phyloP scores from a whole-genome alignment of 768 basidiomycete species.

The Auriscalpium orientale region DNA sequence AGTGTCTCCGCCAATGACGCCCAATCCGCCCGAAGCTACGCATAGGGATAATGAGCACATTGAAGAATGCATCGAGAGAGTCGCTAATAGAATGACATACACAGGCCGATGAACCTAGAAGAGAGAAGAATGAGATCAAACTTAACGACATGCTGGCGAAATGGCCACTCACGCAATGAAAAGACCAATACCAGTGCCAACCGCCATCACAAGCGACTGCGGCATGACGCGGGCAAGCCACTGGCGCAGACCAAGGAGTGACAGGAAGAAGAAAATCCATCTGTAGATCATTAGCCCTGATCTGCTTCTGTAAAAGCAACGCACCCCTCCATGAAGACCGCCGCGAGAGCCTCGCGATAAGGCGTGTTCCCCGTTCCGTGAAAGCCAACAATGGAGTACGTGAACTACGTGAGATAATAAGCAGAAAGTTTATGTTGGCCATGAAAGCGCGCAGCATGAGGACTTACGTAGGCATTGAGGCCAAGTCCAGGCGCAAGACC shows the following conservation, averaged over 20 bases:
- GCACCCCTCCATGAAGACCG: slow-evolving; percentile 84
- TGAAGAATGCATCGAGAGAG: neutral
- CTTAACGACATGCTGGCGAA: neutral
- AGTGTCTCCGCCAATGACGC: slow-evolving; percentile 68
- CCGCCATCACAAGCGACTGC: slow-evolving; percentile 75
- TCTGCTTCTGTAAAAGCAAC: slow-evolving; percentile 13
- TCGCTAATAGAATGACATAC: slow-evolving; percentile 27
- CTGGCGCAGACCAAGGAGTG: slow-evolving; percentile 77
- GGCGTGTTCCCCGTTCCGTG: slow-evolving; percentile 67
- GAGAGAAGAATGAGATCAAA: neutral
- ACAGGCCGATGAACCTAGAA: slow-evolving; percentile 65
- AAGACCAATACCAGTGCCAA: slow-evolving; percentile 81
- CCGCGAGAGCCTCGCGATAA: slow-evolving; percentile 74
- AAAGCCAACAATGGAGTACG: slow-evolving; percentile 83
- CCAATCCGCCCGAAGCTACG: slow-evolving; percentile 57
- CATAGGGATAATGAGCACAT: neutral
- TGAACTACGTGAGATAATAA: slow-evolving; percentile 43
- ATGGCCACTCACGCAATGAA: slow-evolving; percentile 64
- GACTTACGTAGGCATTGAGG: slow-evolving; percentile 68
- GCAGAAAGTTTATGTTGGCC: neutral
- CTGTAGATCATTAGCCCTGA: slow-evolving; percentile 28
- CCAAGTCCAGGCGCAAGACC: slow-evolving; percentile 84
- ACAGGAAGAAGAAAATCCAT: slow-evolving; percentile 77
- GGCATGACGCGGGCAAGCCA: slow-evolving; percentile 89
- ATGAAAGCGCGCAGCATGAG: neutral